Base-by-base conservation (phyloP, 106 monocot species). In the Apostasia ramifera region DNA sequence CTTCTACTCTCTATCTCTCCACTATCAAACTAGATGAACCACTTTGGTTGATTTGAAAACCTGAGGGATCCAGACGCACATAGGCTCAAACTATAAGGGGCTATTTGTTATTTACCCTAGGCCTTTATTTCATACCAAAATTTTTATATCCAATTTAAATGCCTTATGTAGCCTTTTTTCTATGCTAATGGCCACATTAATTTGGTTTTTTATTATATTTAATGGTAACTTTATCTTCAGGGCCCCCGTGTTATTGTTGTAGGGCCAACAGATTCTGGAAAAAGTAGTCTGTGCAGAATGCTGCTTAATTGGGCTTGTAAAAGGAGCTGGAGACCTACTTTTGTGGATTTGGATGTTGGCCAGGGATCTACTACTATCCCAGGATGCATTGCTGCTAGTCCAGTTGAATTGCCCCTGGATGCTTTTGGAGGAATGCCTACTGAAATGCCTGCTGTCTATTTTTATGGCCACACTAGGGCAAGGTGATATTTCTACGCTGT, bases 181-280 rank as follows among this genome's bases (percentile, higher is more conserved):
- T 26, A 26, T 26, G 26, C 26, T 26, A 26, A 26, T 26, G 26
- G 26, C 26, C 26, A 26, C 26, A 26, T 26, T 26, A 26, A 26
- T 26, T 26, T 26, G 26, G 26, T 26, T 26, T 26, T 26, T 26
- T 26, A 26, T 26, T 26, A 26, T 26, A 26, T 26, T 9, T 40
- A 59, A 38, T 59, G 40, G 41, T 59, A 40, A 59, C 59, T 59
- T 59, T 9, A 41, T 59, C 44, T 66, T 48, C 79, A 97, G 95
- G 95, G 95, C 48, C 95, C 95, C 12, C 73, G 95, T 70, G 92
- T 92, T 66, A 97, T 97, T 49, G 84, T 92, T 79, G 95, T 91
- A n/a, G 95, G 95, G 55, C 95, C 95, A 47, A 89, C 84, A 55
- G 95, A 97, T 81, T 97, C 95, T 26, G 92, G 95, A 53, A 97